These are phyloP conservation scores for Cutaneotrichosporon sp. DNA, from an alignment of 1,284 basidiomycete species.

Conservation along the genomic window DNA sequence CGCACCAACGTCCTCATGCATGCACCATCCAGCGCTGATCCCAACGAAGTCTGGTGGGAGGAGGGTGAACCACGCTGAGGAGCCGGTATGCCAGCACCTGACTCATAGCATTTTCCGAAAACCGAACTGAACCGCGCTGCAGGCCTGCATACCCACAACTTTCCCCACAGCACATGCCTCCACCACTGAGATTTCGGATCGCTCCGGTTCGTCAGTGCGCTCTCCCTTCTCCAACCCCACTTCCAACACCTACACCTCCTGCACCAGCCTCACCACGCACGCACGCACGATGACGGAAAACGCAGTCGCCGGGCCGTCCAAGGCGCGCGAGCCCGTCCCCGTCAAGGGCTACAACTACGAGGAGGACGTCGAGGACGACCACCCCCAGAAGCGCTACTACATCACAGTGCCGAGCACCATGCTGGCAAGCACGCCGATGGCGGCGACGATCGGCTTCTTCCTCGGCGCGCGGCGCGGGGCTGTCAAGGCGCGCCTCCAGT, in stretches of 20 bases:
- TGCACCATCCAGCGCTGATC: too few relatives aligned
- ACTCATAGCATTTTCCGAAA: background rate
- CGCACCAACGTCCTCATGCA: too few relatives aligned
- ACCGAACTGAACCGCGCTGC: background rate
- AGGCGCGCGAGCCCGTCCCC: background rate
- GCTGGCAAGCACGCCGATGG: constrained; percentile 42
- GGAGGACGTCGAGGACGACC: constrained; percentile 1
- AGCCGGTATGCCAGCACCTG: too few relatives aligned
- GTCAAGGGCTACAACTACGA: constrained; percentile 9
- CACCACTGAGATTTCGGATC: background rate
- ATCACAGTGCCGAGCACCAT: constrained; percentile 37
- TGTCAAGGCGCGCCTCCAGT: constrained; percentile 42
- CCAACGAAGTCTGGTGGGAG: too few relatives aligned
- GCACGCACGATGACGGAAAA: background rate
- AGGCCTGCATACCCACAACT: too few relatives aligned
- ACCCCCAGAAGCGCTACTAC: constrained; percentile 3
- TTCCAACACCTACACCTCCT: too few relatives aligned
- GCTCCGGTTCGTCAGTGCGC: background rate
- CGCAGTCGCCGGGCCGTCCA: constrained; percentile 4
- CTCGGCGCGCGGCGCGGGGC: constrained; percentile 50
- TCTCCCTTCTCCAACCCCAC: background rate
- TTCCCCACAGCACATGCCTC: background rate
- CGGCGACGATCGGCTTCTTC: constrained; percentile 42
- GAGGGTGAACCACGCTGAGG: too few relatives aligned
- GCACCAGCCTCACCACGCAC: too few relatives aligned